Evolutionary conservation across 2,329 filamentous ascomycete species (phyloP), one percentile per base, ranked within the genome.

Genomic region (Thielaviopsis populi): DNA sequence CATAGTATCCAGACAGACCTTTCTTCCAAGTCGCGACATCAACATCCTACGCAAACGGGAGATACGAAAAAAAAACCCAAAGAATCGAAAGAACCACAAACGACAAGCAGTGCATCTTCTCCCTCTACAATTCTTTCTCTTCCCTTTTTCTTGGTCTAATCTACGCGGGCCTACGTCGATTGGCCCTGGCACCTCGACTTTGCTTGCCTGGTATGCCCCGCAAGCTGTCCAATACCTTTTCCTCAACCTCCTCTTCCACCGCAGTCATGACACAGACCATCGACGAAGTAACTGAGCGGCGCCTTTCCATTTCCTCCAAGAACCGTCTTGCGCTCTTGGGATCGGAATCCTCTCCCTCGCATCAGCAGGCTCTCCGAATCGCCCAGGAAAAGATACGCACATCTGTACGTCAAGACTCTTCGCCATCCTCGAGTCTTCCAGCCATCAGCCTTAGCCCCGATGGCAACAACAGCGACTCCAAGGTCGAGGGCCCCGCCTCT

Each of bases 401-500:
- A 42, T 63, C 42, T 24, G n/a, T 48, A 30, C 64, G 43, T 37
- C 64, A 61, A 24, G 54, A 62, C 30, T 33, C 64, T 41, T 65
- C 64, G 22, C 63, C 63, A 59, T 59, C 64, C 15, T 54, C 60
- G 27, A 63, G 54, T 61, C 50, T 65, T 30, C 64, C 64, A 22
- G 64, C 64, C 43, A 65, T 65, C 33, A 65, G 64, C 24, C 60
- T 65, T 4, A 65, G 64, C 46, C 53, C 60, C 33, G 60, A 65
- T 33, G 61, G 27, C 24, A 59, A 50, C 48, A n/a, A 54, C 53
- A n/a, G 33, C 58, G 19, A 27, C 30, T 13, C 59, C 30, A 59
- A 59, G 58, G 53, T 61, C 60, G 48, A 46, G 43, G 60, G 33
- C 43, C 5, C 46, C 43, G 53, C 59, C 17, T 43, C 87, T 15